These are phyloP conservation scores for Plasmodium yoelii DNA, from an alignment of 169 alveolate genomes.

Conservation along the genomic window DNA sequence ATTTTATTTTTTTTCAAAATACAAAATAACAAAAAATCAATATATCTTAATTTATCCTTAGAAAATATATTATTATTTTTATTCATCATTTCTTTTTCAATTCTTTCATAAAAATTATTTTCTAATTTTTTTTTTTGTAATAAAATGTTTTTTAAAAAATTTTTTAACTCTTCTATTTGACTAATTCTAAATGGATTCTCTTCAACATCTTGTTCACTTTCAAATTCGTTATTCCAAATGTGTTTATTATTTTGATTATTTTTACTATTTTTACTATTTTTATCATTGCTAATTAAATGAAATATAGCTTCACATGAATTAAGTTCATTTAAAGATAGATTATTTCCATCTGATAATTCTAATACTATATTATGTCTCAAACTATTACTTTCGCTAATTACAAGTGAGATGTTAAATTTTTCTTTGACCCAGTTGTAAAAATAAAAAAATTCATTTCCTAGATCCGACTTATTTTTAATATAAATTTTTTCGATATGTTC, in stretches of 20 bases:
- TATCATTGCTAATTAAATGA: neutral
- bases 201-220: neutral
- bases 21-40: constrained; percentile 39
- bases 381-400: constrained; percentile 42
- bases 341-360: constrained; percentile 15
- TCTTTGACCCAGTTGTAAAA: constrained; percentile 53
- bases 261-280: too few species aligned
- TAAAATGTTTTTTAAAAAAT: constrained; percentile 23
- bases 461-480: constrained; percentile 21
- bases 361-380: constrained; percentile 6
- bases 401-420: constrained; percentile 16
- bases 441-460: constrained; percentile 6
- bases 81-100: constrained; percentile 35
- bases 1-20: constrained; percentile 38
- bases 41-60: neutral
- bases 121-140: constrained; percentile 14
- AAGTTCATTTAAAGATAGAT: constrained; percentile 16
- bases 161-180: constrained; percentile 26
- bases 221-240: neutral
- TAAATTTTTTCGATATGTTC: constrained; percentile 30
- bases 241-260: too few species aligned
- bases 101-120: constrained; percentile 21
- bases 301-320: constrained; percentile 51
- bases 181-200: neutral
- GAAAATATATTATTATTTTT: neutral